Evolutionary conservation across 2,329 filamentous ascomycete species (phyloP).

Genomic region (Phyllosticta citriasiana): DNA sequence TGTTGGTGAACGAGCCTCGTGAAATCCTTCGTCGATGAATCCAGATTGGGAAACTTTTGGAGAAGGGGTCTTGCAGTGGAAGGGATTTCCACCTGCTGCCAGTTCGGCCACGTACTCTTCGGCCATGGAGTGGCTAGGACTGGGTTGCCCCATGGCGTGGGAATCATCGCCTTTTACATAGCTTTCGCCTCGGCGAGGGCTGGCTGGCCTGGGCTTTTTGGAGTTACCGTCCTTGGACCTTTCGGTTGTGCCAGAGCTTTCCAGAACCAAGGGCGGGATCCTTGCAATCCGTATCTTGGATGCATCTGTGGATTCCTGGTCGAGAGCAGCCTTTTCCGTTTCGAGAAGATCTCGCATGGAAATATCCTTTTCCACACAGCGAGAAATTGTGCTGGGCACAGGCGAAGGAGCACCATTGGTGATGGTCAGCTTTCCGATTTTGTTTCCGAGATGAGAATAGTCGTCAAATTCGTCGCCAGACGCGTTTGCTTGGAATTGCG

Average conservation of each 20-base stretch:
- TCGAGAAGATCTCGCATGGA: slow-evolving; percentile 9
- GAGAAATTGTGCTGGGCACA: slow-evolving; percentile 25
- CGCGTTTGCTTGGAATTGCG: slow-evolving; percentile 24
- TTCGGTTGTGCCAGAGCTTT: neutral
- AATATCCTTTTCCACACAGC: neutral
- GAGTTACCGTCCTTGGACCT: neutral
- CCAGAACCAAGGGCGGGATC: neutral
- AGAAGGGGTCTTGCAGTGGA: neutral
- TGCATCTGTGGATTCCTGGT: neutral
- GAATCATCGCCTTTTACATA: neutral
- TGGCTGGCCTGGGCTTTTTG: neutral
- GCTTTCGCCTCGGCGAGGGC: neutral
- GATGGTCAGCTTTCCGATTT: slow-evolving; percentile 35
- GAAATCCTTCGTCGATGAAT: neutral
- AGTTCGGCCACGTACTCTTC: slow-evolving; percentile 23
- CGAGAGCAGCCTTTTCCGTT: neutral
- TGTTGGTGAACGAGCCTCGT: neutral
- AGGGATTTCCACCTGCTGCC: slow-evolving; percentile 15
- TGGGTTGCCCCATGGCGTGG: neutral
- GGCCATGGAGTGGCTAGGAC: slow-evolving; percentile 4
- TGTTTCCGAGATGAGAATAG: slow-evolving; percentile 31
- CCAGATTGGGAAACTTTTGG: neutral
- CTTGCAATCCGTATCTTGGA: neutral
- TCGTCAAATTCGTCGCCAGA: slow-evolving; percentile 29
- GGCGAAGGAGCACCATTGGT: slow-evolving; percentile 40